Conservation (phyloP, 176 grass and related monocot genomes). For the Dactylis glomerata region DNA sequence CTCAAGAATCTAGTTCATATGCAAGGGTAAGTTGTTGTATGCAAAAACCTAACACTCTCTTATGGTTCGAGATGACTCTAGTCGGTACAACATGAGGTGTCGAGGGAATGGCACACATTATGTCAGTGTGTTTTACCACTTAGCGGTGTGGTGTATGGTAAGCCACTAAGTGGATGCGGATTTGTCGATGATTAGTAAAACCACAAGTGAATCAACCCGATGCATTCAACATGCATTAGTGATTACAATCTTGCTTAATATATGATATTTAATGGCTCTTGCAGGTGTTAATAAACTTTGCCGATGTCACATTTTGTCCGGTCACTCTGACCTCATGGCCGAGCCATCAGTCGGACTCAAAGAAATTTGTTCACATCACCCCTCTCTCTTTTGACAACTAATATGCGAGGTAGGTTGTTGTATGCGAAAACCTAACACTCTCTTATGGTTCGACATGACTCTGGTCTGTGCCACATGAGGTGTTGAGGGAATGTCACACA, state of each 20-base stretch:
- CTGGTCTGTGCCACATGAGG: background rate
- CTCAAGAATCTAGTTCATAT: background rate
- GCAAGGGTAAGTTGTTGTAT: background rate
- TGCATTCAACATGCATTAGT: background rate
- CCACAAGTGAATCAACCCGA: background rate
- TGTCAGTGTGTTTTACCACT: background rate
- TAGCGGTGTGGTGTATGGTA: background rate
- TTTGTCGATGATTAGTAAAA: background rate
- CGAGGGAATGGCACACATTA: background rate
- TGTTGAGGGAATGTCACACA: background rate
- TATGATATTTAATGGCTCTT: background rate
- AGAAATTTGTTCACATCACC: no score
- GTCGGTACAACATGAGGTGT: background rate
- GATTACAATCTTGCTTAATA: background rate
- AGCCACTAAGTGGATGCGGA: background rate
- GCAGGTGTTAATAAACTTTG: no score
- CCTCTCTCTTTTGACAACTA: no score
- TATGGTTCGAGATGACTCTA: background rate
- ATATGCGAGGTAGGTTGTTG: background rate
- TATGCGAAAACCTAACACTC: background rate
- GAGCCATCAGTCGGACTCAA: fast-evolving
- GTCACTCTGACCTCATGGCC: background rate
- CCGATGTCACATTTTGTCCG: background rate
- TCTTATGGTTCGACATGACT: background rate
- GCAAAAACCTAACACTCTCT: background rate